These are phyloP conservation scores for Lipomyces kockii DNA, from an alignment of 805 yeast genomes.

Conservation along the genomic window DNA sequence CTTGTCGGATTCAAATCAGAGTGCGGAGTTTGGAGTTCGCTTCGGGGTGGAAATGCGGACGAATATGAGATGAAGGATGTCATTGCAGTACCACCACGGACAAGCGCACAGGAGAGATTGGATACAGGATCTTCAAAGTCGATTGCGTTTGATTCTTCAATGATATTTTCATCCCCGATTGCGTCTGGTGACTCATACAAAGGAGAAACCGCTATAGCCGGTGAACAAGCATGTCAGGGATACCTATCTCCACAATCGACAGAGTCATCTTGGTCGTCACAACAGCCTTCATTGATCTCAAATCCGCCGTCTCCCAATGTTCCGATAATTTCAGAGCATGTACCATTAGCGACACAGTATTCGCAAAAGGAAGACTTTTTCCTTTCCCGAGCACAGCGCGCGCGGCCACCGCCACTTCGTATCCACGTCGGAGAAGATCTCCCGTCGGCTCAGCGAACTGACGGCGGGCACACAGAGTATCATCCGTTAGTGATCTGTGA, in stretches of 20 bases:
- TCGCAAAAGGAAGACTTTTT: slow-evolving; percentile 8
- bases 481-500: slow-evolving; percentile 20
- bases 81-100: not conserved
- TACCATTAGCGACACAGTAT: not conserved
- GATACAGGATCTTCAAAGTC: not conserved
- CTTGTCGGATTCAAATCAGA: not conserved
- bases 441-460: slow-evolving; percentile 1
- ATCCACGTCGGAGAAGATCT: slow-evolving; percentile 9
- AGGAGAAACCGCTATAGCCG: not conserved
- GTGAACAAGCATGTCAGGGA: not conserved
- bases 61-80: not conserved
- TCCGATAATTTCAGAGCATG: not conserved
- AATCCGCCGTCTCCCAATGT: not conserved
- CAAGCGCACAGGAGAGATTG: not conserved
- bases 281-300: not conserved
- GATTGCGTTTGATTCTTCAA: not conserved
- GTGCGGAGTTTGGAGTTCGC: not conserved
- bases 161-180: not conserved
- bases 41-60: not conserved
- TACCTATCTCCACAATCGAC: not conserved
- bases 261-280: not conserved
- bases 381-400: slow-evolving; percentile 23
- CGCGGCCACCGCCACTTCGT: slow-evolving; percentile 18
- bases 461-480: slow-evolving; percentile 14
- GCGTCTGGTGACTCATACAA: not conserved